Evolutionary conservation across 73 alveolate genomes (phyloP).

Genomic region (Tetrahymena malaccensis): DNA sequence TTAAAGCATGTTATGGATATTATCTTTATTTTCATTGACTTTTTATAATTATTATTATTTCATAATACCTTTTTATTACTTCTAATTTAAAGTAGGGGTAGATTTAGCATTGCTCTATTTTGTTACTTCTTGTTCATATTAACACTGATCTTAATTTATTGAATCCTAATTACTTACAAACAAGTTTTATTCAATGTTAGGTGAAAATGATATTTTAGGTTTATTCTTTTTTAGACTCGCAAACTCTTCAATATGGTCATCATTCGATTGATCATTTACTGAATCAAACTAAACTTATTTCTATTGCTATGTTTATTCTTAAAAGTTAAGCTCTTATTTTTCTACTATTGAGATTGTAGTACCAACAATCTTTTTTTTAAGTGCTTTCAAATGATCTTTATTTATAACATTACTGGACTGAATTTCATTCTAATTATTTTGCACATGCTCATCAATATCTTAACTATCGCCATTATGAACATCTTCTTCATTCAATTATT

Average conservation of each 20-base stretch:
- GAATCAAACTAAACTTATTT: not conserved
- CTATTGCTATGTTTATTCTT: no score
- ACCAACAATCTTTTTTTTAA: not conserved
- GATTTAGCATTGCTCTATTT: not conserved
- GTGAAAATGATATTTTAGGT: not conserved
- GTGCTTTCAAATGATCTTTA: not conserved
- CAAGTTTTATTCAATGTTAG: not conserved
- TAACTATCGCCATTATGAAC: not conserved
- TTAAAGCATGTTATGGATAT: not conserved
- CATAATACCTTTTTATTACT: not conserved
- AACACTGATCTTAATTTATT: not conserved
- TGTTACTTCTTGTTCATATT: not conserved
- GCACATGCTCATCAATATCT: not conserved
- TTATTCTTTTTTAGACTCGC: not conserved
- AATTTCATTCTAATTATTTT: not conserved
- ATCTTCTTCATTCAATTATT: not conserved
- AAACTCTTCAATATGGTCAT: not conserved
- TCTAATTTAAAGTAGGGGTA: not conserved
- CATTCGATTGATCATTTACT: not conserved
- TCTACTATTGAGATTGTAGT: not conserved
- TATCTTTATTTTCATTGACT: not conserved
- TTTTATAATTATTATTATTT: not conserved
- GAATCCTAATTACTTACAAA: not conserved
- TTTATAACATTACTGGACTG: not conserved
- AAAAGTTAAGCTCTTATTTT: not conserved